Percentiles rank a stretch among this genome's conserved stretches.
phyloP scores from a whole-genome alignment of 2,329 filamentous ascomycete genomes.

The Aspergillus chevalieri region DNA sequence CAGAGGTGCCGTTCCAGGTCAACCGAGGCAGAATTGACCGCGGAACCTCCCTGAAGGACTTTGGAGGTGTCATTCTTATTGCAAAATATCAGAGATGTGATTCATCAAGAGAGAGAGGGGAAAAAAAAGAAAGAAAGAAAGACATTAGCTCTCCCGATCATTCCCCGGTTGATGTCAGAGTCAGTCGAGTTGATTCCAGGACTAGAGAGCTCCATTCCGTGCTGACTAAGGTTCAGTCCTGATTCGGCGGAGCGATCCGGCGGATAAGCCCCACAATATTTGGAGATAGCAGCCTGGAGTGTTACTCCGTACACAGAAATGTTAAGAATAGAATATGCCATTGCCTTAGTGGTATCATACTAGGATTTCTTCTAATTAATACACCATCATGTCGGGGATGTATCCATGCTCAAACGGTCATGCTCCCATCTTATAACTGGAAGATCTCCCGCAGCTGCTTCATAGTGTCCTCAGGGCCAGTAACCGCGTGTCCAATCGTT shows the following conservation, averaged over 20 bases:
- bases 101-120: neutral
- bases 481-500: conserved; percentile 80
- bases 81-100: neutral
- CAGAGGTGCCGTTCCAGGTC: conserved; percentile 35
- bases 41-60: conserved; percentile 38
- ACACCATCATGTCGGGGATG: no score
- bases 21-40: conserved; percentile 38
- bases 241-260: neutral
- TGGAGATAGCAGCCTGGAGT: neutral
- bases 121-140: neutral
- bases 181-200: neutral
- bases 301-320: neutral
- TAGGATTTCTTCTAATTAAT: neutral
- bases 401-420: no score
- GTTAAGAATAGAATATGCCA: neutral
- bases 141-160: no score
- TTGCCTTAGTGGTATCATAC: neutral
- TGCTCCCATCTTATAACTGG: conserved; percentile 44
- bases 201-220: neutral
- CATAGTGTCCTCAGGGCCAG: conserved; percentile 74
- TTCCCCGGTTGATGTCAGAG: neutral
- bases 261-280: neutral
- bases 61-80: conserved; percentile 34
- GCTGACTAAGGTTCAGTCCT: neutral
- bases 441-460: conserved; percentile 76